Evolutionary conservation across 1,139 yeast genomes (phyloP).

Genomic region (Nakaseomyces nivariensis): DNA sequence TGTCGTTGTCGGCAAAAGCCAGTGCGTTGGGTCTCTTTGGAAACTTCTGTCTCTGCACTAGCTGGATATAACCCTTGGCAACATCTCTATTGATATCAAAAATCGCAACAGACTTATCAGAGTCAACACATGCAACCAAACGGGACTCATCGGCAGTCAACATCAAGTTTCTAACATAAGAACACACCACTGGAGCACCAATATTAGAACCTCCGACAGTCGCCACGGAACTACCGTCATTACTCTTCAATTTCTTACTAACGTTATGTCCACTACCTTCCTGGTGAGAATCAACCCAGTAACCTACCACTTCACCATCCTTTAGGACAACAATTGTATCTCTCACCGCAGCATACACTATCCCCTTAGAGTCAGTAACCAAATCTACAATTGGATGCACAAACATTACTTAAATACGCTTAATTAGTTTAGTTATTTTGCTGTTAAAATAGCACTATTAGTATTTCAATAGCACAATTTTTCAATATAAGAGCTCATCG

Average conservation of each 20-base stretch:
- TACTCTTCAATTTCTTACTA: slow-evolving; percentile 31
- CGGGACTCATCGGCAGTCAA: slow-evolving; percentile 44
- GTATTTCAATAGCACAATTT: no score
- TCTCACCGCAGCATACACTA: not conserved
- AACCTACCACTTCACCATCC: slow-evolving; percentile 31
- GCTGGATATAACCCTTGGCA: slow-evolving; percentile 33
- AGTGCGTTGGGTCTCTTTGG: slow-evolving; percentile 88
- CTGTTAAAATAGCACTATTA: no score
- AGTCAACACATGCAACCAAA: slow-evolving; percentile 66
- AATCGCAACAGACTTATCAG: slow-evolving; percentile 70
- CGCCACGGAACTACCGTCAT: slow-evolving; percentile 20
- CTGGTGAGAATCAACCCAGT: slow-evolving; percentile 45
- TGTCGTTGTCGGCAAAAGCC: slow-evolving; percentile 45
- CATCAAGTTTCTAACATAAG: slow-evolving; percentile 53
- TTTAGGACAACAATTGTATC: not conserved
- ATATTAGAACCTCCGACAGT: not conserved
- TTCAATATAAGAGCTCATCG: no score
- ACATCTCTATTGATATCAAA: slow-evolving; percentile 35
- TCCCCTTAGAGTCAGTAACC: not conserved
- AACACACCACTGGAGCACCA: slow-evolving; percentile 57
- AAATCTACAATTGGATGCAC: not conserved
- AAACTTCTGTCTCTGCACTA: slow-evolving; percentile 62
- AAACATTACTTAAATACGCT: not conserved
- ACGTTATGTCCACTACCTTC: slow-evolving; percentile 11
- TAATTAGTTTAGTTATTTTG: no score